Percentiles rank a stretch among this genome's conserved stretches.
Evolutionary conservation across 2,329 filamentous ascomycete species (phyloP).

Genomic region (Fusarium nodosum): DNA sequence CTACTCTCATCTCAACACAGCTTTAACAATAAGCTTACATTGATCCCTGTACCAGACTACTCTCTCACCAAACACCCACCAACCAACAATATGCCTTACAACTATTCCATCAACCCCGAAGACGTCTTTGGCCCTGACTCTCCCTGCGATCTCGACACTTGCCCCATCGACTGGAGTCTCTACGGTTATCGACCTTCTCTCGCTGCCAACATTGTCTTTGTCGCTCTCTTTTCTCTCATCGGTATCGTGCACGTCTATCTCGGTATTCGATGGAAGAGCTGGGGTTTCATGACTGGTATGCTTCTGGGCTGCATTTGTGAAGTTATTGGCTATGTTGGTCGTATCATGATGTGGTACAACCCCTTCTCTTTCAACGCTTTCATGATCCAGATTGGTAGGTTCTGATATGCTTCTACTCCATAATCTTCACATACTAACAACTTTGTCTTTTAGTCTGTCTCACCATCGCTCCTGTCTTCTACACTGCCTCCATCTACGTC

Average conservation of each 20-base stretch:
- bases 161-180: constrained; percentile 62
- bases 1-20: constrained; percentile 11
- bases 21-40: constrained; percentile 34
- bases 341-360: constrained; percentile 69
- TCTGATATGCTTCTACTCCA: background rate
- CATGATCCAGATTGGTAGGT: constrained; percentile 73
- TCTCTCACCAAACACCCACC: background rate
- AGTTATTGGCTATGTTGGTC: constrained; percentile 72
- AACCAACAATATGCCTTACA: constrained; percentile 43
- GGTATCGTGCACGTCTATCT: constrained; percentile 59
- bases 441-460: constrained; percentile 62
- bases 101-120: constrained; percentile 41
- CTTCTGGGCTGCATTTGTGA: constrained; percentile 68
- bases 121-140: constrained; percentile 59
- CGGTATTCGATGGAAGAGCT: constrained; percentile 63
- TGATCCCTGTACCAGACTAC: constrained; percentile 3
- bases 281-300: constrained; percentile 66
- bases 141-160: constrained; percentile 64
- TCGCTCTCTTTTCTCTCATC: constrained; percentile 63
- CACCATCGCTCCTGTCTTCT: constrained; percentile 62
- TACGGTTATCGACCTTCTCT: constrained; percentile 69
- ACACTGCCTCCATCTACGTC: constrained; percentile 75
- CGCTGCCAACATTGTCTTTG: constrained; percentile 65
- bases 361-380: constrained; percentile 72
- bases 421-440: constrained; percentile 3